phyloP scores from a whole-genome alignment of 139 green algal genomes.

The Closterium sp. region DNA sequence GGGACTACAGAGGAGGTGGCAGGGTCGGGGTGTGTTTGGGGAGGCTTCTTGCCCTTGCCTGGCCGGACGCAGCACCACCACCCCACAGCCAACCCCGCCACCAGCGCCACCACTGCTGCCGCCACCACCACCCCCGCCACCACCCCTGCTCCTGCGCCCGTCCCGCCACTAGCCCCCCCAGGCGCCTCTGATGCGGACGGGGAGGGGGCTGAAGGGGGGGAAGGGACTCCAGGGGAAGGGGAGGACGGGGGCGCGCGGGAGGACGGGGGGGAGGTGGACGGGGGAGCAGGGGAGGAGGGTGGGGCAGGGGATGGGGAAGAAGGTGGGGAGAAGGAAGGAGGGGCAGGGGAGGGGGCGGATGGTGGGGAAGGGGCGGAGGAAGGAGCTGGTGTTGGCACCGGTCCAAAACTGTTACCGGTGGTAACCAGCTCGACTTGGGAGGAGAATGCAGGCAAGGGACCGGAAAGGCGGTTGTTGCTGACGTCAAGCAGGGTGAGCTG shows the following conservation, averaged over 20 bases:
- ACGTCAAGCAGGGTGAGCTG: not conserved
- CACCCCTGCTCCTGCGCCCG: not conserved
- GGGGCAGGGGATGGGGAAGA: not conserved
- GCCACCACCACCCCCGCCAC: not conserved
- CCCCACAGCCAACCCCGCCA: not conserved
- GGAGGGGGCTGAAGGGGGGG: not conserved
- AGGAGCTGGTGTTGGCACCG: not conserved
- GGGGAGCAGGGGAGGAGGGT: not conserved
- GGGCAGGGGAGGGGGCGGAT: not conserved
- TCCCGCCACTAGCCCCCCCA: not conserved
- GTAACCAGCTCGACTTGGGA: not conserved
- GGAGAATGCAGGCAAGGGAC: not conserved
- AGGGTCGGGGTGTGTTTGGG: not conserved
- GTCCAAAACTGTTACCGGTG: not conserved
- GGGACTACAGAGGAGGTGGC: not conserved
- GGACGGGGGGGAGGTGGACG: not conserved
- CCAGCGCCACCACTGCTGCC: not conserved
- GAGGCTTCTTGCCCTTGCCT: not conserved
- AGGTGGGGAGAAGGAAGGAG: conserved; percentile 13
- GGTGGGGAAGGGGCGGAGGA: not conserved
- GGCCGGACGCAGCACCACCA: not conserved
- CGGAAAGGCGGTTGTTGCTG: conserved; percentile 18
- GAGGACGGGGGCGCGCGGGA: not conserved
- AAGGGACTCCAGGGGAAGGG: not conserved
- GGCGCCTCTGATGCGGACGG: not conserved